Conservation (phyloP, 192 early-diverging fungal genomes). For the Podila minutissima region DNA sequence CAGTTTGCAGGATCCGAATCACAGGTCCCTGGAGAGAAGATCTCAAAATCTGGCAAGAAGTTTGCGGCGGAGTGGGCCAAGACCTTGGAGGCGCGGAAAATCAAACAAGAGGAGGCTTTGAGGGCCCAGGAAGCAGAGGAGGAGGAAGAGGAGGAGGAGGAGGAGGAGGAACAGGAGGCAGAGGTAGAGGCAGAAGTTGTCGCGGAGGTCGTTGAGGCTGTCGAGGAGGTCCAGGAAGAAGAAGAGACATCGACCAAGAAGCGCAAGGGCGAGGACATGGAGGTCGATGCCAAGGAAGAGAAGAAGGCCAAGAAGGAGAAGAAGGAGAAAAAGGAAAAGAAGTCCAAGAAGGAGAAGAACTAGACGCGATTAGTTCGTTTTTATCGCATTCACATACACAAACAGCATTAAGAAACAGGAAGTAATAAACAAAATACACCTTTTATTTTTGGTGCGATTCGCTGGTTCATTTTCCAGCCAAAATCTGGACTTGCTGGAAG, state of each 20-base stretch:
- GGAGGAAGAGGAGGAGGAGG: slow-evolving; percentile 20
- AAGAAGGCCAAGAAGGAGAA: slow-evolving; percentile 47
- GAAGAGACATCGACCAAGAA: slow-evolving; percentile 28
- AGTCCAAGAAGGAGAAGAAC: slow-evolving; percentile 28
- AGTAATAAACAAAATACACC: no score
- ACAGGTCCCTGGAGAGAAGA: slow-evolving; percentile 26
- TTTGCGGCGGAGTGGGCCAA: slow-evolving; percentile 30
- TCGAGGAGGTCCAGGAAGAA: slow-evolving; percentile 1
- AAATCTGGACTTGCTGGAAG: no score
- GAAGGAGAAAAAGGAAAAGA: slow-evolving; percentile 48
- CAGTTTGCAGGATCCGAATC: slow-evolving; percentile 59
- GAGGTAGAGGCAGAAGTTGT: slow-evolving; percentile 4
- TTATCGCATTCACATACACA: neutral
- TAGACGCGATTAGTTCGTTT: neutral
- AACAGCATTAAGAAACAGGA: no score
- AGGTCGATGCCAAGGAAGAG: slow-evolving; percentile 42
- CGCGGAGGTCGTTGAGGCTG: neutral
- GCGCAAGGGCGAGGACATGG: slow-evolving; percentile 39
- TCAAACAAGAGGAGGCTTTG: slow-evolving; percentile 17
- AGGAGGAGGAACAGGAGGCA: slow-evolving; percentile 2
- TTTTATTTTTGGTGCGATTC: no score
- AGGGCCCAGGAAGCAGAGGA: slow-evolving; percentile 23
- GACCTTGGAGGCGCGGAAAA: slow-evolving; percentile 25
- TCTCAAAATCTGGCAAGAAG: slow-evolving; percentile 35
- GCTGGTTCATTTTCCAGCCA: no score